A percentile compares a stretch with the other conserved stretches of the same genome.
phyloP scores from a whole-genome alignment of 306 rosid genomes.

The Castanea crenata region DNA sequence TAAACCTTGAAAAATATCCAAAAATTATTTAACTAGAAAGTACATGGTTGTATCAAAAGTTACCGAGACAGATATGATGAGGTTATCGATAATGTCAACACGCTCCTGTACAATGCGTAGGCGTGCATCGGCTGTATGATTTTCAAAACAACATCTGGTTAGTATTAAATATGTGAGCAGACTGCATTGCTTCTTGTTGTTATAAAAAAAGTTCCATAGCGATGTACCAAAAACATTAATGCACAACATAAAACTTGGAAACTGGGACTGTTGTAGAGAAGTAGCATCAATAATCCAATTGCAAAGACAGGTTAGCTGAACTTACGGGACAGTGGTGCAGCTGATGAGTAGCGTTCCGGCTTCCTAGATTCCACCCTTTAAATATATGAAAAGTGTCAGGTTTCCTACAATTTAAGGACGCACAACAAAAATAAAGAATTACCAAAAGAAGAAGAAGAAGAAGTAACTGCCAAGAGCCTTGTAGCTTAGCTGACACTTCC shows the following conservation, averaged over 20 bases:
- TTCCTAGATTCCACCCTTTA: conserved; percentile 96
- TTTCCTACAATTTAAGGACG: conserved; percentile 18
- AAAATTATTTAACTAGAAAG: conserved; percentile 12
- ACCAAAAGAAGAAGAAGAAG: too few relatives aligned
- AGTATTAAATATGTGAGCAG: conserved; percentile 8
- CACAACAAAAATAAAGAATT: background rate
- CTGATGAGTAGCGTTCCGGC: conserved; percentile 96
- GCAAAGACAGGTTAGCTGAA: conserved; percentile 21
- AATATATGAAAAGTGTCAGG: conserved; percentile 45
- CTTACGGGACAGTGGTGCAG: conserved; percentile 99
- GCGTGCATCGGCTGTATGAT: conserved; percentile 84
- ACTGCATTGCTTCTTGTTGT: conserved; percentile 9
- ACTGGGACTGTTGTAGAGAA: conserved; percentile 3
- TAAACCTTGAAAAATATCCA: conserved; percentile 19
- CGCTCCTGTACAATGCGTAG: conserved; percentile 93
- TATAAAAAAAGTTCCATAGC: background rate
- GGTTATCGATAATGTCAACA: conserved; percentile 80
- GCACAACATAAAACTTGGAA: too few relatives aligned
- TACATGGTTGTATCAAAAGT: conserved; percentile 29
- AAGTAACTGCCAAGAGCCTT: too few relatives aligned
- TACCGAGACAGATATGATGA: conserved; percentile 89
- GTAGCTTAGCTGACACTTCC: too few relatives aligned
- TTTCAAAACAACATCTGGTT: conserved; percentile 12
- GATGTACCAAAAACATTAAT: background rate
- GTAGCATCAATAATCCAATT: background rate